These are phyloP conservation scores for Podospora pseudocomata DNA, from an alignment of 495 filamentous ascomycete genomes.

Conservation along the genomic window DNA sequence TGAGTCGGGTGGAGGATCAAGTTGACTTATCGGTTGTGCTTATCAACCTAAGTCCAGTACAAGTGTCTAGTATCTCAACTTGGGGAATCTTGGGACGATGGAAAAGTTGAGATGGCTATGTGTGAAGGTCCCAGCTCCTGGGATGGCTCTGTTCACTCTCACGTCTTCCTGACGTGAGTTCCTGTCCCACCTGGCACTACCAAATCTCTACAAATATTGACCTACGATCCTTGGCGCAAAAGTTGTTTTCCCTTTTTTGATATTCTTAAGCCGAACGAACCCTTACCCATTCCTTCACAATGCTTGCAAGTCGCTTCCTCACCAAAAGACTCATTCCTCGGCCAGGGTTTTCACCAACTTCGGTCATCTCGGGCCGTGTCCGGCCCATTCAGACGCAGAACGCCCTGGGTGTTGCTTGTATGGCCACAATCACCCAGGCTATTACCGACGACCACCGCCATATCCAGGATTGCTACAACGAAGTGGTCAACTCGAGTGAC, in stretches of 20 bases:
- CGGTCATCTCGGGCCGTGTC: not conserved
- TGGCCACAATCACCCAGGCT: constrained; percentile 5
- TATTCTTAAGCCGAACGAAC: not conserved
- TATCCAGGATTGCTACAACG: constrained; percentile 7
- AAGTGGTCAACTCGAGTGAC: constrained; percentile 1
- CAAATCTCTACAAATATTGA: not conserved
- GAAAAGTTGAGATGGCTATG: not conserved
- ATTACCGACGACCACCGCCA: constrained; percentile 10
- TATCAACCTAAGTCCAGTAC: too few relatives aligned
- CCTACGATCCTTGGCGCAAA: not conserved
- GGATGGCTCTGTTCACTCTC: not conserved
- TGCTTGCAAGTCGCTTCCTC: not conserved
- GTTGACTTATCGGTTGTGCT: too few relatives aligned
- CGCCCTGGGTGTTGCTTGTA: constrained; percentile 2
- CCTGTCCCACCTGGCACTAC: not conserved
- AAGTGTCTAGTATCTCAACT: not conserved
- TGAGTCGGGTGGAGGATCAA: too few relatives aligned
- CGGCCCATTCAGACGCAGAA: constrained; percentile 1
- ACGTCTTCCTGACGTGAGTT: not conserved
- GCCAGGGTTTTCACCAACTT: not conserved
- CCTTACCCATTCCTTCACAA: not conserved
- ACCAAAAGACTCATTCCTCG: not conserved
- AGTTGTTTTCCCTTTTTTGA: not conserved
- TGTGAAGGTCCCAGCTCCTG: not conserved
- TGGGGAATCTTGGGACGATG: not conserved